Evolutionary conservation across 257 asterid genomes (phyloP), one percentile per base, ranked within the genome.

Genomic region (Echites panduratus): DNA sequence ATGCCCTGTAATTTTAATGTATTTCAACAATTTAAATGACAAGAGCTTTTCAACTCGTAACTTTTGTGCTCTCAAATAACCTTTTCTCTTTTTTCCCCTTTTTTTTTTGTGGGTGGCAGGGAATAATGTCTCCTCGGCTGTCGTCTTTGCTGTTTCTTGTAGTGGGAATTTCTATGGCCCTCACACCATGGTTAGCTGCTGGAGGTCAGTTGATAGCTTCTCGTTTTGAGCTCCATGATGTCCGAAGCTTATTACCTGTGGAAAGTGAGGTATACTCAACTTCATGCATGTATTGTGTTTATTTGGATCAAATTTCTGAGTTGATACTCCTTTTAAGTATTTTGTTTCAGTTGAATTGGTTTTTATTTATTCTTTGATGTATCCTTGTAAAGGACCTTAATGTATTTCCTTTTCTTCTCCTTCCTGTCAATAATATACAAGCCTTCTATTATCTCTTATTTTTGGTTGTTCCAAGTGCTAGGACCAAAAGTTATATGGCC

Each of bases 131-230:
- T 83, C 47, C 98, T 44, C 89, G 86, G 75, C 81, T 90, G 83
- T 92, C 99, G 12, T 95, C 99, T 35, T 83, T 95, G 82, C 84
- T 95, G 73, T 95, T 92, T 86, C 99, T 95, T 41, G 98, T 95
- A 78, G 99, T 95, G 62, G 99, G 99, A 57, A 78, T 95, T 78
- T 95, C 99, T 56, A 95, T 95, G 99, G 99, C 99, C 62, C 80
- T 95, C 73, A 95, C 99, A 59, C 99, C 99, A 47, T 95, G 87
- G 86, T 80, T 95, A 83, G 99, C 99, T 70, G 99, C 99, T 76
- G 99, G 98, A 79, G 99, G 99, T 79, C 99, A 95, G 80, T 77
- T 95, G 74, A 84, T 95, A 84, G 99, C 99, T 76, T 92, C 99
- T 79, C 94, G 92, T 62, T 95, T 95, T 85, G 98, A 92, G 85